phyloP scores from a whole-genome alignment of 768 basidiomycete species.

The Hygrophorus russula region DNA sequence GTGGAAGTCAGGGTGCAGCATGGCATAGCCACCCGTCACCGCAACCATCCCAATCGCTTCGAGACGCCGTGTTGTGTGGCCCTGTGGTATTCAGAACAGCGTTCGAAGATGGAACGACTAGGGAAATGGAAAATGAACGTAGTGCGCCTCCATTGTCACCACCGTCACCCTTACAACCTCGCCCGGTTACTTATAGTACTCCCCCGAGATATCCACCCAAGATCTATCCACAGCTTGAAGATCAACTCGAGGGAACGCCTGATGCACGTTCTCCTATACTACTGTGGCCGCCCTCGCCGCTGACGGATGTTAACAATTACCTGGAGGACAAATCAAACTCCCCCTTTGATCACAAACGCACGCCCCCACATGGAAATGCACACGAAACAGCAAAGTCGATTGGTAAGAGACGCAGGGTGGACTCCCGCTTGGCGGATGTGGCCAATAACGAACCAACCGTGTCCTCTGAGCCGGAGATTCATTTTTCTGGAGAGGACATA shows the following conservation, averaged over 20 bases:
- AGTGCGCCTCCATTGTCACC: background rate
- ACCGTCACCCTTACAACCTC: background rate
- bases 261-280: conserved; percentile 9
- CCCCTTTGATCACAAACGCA: background rate
- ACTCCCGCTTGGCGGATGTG: background rate
- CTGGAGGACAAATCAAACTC: background rate
- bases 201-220: conserved; percentile 4
- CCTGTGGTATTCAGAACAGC: no score
- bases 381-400: background rate
- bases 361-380: background rate
- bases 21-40: background rate
- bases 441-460: background rate
- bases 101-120: background rate
- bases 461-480: background rate
- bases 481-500: no score
- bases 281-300: background rate
- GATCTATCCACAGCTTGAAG: background rate
- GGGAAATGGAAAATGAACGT: background rate
- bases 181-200: background rate
- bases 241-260: background rate
- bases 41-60: background rate
- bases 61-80: no score
- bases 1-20: conserved; percentile 11
- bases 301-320: conserved; percentile 1
- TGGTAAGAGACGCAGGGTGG: conserved; percentile 1